Evolutionary conservation across 1,284 basidiomycete genomes (phyloP).

Genomic region (Moniliella sp.): DNA sequence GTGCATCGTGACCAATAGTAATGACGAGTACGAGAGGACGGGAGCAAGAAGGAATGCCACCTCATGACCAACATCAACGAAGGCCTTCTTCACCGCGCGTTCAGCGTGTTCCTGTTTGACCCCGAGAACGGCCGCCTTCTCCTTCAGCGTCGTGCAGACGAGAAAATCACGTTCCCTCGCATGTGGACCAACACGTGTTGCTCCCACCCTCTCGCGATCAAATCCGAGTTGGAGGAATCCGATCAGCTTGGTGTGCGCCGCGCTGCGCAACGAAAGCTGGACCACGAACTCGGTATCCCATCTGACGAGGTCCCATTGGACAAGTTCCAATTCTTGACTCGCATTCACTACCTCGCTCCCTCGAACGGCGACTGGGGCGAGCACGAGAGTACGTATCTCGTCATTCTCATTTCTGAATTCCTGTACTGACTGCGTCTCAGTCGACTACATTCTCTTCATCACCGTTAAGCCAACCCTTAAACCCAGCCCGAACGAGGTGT

Average conservation of each 20-base stretch:
- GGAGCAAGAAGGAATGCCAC: conserved; percentile 91
- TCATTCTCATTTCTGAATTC: too few species aligned
- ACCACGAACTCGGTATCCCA: conserved; percentile 89
- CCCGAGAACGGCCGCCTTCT: conserved; percentile 82
- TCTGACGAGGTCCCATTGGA: conserved; percentile 49
- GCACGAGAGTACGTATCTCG: conserved; percentile 82
- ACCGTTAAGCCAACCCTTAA: conserved; percentile 67
- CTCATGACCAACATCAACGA: conserved; percentile 90
- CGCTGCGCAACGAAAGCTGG: conserved; percentile 79
- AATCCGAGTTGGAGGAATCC: conserved; percentile 50
- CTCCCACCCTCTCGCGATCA: conserved; percentile 64
- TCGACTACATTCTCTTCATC: conserved; percentile 93
- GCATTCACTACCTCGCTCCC: conserved; percentile 92
- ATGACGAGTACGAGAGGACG: conserved; percentile 46
- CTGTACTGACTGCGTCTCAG: conserved; percentile 36
- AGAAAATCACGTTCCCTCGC: conserved; percentile 97
- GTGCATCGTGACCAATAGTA: conserved; percentile 77
- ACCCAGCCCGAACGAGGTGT: conserved; percentile 75
- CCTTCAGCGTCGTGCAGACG: conserved; percentile 74
- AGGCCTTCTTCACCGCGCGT: conserved; percentile 85
- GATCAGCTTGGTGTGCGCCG: conserved; percentile 54
- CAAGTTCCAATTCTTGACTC: conserved; percentile 78
- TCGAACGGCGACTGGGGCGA: conserved; percentile 86
- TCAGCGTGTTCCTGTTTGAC: conserved; percentile 88
- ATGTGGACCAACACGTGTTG: conserved; percentile 99